Percentiles rank a stretch among this genome's conserved stretches.
These are phyloP conservation scores for Hypoxylon sp. DNA, from an alignment of 2,329 filamentous ascomycete genomes.

Conservation along the genomic window DNA sequence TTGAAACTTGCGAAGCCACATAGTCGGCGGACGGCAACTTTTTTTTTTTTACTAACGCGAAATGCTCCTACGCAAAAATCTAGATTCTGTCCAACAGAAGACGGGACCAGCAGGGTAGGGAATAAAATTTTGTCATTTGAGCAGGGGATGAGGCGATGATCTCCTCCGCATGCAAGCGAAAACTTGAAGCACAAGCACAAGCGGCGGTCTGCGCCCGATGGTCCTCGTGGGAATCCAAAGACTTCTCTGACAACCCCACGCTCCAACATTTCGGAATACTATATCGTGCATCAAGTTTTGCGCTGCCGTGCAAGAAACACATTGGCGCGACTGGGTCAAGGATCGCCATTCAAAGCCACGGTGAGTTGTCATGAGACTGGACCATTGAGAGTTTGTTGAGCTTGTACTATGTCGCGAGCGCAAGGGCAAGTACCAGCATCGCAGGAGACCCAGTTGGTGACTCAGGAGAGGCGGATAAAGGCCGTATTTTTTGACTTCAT, in stretches of 20 bases:
- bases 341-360: slow-evolving; percentile 14
- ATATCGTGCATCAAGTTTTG: slow-evolving; percentile 8
- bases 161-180: slow-evolving; percentile 27
- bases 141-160: slow-evolving; percentile 31
- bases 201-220: slow-evolving; percentile 40
- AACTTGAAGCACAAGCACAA: slow-evolving; percentile 13
- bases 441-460: slow-evolving; percentile 15
- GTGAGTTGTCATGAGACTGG: slow-evolving; percentile 21
- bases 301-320: neutral
- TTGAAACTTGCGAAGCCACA: slow-evolving; percentile 44
- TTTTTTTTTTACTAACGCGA: slow-evolving; percentile 4
- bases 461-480: slow-evolving; percentile 54
- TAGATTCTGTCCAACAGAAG: neutral
- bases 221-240: slow-evolving; percentile 23
- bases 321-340: slow-evolving; percentile 24
- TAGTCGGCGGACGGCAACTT: slow-evolving; percentile 18
- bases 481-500: slow-evolving; percentile 71
- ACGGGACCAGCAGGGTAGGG: slow-evolving; percentile 16
- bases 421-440: slow-evolving; percentile 19
- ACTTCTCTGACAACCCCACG: neutral
- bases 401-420: slow-evolving; percentile 35
- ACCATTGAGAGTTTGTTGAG: slow-evolving; percentile 6
- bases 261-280: slow-evolving; percentile 2
- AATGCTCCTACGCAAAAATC: neutral
- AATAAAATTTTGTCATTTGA: slow-evolving; percentile 23